phyloP scores from a whole-genome alignment of 2,329 filamentous ascomycete genomes.

The Microcera coccophila region DNA sequence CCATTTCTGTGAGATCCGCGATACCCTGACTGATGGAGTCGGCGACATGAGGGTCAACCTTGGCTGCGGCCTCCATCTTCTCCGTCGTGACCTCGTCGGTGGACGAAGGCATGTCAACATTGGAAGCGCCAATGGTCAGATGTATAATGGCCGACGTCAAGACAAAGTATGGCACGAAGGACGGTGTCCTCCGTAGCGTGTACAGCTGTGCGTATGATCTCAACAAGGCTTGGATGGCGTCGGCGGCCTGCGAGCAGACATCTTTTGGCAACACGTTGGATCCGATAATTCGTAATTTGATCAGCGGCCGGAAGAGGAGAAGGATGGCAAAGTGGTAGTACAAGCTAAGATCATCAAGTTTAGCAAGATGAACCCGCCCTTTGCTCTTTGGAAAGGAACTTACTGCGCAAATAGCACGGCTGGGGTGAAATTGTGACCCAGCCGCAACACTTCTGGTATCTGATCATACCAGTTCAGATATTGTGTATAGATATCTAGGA shows the following conservation, averaged over 20 bases:
- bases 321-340: constrained; percentile 68
- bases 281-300: constrained; percentile 60
- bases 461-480: constrained; percentile 69
- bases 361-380: not conserved
- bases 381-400: too few relatives aligned
- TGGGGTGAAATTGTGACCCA: constrained; percentile 68
- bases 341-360: constrained; percentile 43
- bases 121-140: constrained; percentile 48
- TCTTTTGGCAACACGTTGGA: constrained; percentile 62
- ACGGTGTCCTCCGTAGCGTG: constrained; percentile 55
- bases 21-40: constrained; percentile 52
- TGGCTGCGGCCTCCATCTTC: constrained; percentile 32
- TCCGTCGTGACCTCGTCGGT: constrained; percentile 14
- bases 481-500: constrained; percentile 62
- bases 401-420: constrained; percentile 72
- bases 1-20: constrained; percentile 57
- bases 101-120: constrained; percentile 17
- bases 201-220: constrained; percentile 57
- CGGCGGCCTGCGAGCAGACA: constrained; percentile 60
- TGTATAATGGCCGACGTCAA: constrained; percentile 59
- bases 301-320: constrained; percentile 69
- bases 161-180: constrained; percentile 61
- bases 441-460: constrained; percentile 59
- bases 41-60: constrained; percentile 38
- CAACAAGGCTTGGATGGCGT: constrained; percentile 54